These are phyloP conservation scores for Pseudofabraea citricarpa DNA, from an alignment of 2,329 filamentous ascomycete genomes.

Conservation along the genomic window DNA sequence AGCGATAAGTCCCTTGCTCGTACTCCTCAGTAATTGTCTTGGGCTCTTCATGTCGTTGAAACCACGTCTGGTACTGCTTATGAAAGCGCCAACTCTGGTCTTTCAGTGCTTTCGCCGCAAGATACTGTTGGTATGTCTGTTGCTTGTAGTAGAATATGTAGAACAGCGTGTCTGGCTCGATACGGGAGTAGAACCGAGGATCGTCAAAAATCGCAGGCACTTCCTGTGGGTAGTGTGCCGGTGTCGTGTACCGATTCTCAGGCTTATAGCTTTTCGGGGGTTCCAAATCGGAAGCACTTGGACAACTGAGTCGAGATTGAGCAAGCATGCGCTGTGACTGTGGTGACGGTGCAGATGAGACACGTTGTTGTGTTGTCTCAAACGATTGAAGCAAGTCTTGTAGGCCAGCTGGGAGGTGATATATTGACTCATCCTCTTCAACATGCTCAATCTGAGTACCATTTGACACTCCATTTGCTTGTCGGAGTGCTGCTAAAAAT, in stretches of 20 bases:
- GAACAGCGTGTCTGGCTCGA: slow-evolving; percentile 94
- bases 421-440: slow-evolving; percentile 71
- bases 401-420: slow-evolving; percentile 83
- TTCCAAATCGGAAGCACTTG: slow-evolving; percentile 73
- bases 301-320: slow-evolving; percentile 67
- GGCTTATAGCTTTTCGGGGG: slow-evolving; percentile 81
- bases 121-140: slow-evolving; percentile 89
- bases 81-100: slow-evolving; percentile 98
- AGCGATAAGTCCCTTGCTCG: slow-evolving; percentile 97
- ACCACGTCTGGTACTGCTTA: slow-evolving; percentile 99
- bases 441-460: slow-evolving; percentile 37
- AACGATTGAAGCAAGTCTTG: slow-evolving; percentile 90
- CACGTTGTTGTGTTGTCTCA: slow-evolving; percentile 72
- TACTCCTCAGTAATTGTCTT: slow-evolving; percentile 99
- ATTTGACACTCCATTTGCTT: slow-evolving; percentile 48
- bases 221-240: slow-evolving; percentile 85
- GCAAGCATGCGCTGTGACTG: slow-evolving; percentile 70
- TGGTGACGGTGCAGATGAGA: slow-evolving; percentile 45
- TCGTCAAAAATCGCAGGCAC: slow-evolving; percentile 91
- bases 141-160: slow-evolving; percentile 99
- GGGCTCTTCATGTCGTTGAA: slow-evolving; percentile 95
- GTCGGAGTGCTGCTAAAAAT: slow-evolving; percentile 22
- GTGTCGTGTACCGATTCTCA: slow-evolving; percentile 72
- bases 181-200: slow-evolving; percentile 76
- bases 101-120: slow-evolving; percentile 95